Conservation (phyloP, 2,329 filamentous ascomycete species). For the Piedraia hortae region DNA sequence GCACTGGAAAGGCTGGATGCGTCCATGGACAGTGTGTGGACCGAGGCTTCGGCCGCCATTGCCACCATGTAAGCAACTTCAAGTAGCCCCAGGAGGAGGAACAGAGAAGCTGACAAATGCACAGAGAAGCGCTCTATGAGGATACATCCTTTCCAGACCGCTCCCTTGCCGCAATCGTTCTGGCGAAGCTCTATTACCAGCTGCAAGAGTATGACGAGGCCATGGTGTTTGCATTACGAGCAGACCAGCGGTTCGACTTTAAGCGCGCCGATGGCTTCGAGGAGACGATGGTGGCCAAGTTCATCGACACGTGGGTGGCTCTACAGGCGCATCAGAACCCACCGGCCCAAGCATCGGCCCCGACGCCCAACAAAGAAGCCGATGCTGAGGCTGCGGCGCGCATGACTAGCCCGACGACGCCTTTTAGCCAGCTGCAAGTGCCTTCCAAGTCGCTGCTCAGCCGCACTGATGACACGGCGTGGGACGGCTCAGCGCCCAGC, state of each 20-base stretch:
- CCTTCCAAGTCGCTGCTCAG: constrained; percentile 91
- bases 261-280: constrained; percentile 84
- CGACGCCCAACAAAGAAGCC: constrained; percentile 38
- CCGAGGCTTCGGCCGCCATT: constrained; percentile 76
- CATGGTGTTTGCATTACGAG: constrained; percentile 90
- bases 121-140: constrained; percentile 86
- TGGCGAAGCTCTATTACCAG: constrained; percentile 96
- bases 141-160: constrained; percentile 85
- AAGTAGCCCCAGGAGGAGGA: not conserved
- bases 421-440: constrained; percentile 78
- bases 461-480: constrained; percentile 32
- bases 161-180: constrained; percentile 75
- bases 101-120: not conserved
- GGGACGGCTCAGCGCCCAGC: constrained; percentile 27
- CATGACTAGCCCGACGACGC: constrained; percentile 67
- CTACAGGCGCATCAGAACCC: constrained; percentile 35
- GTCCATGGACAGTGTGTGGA: constrained; percentile 92
- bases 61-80: constrained; percentile 56
- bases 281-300: constrained; percentile 94
- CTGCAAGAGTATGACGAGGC: constrained; percentile 97
- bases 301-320: constrained; percentile 89
- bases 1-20: constrained; percentile 86
- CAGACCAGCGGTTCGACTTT: constrained; percentile 83
- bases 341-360: constrained; percentile 21
- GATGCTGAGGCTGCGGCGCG: constrained; percentile 31